Percentiles rank a stretch among this genome's conserved stretches.
Conservation (phyloP, 1,284 basidiomycete species). For the Pyrrhoderma lamaoense region DNA sequence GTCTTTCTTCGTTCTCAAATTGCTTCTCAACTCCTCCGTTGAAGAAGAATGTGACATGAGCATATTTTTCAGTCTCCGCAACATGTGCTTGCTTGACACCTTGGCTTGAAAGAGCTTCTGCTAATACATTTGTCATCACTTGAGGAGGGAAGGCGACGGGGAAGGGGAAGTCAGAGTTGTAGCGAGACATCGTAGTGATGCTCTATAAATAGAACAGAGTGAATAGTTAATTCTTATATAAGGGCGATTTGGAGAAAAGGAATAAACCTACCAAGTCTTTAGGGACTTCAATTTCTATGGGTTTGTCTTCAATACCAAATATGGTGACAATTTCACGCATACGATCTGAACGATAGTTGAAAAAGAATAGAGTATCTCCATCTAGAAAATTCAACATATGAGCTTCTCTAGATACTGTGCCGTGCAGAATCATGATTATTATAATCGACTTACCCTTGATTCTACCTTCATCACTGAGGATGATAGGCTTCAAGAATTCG, state of each 20-base stretch:
- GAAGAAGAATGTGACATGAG: constrained; percentile 95
- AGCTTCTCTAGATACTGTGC: constrained; percentile 18
- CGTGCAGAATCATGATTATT: constrained; percentile 2
- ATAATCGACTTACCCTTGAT: constrained; percentile 58
- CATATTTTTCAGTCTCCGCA: constrained; percentile 92
- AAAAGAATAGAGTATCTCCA: constrained; percentile 81
- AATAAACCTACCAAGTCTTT: constrained; percentile 59
- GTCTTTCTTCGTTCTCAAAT: constrained; percentile 74
- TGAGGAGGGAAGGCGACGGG: constrained; percentile 83
- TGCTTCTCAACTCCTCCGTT: constrained; percentile 92
- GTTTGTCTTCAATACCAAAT: constrained; percentile 74
- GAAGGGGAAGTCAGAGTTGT: constrained; percentile 86
- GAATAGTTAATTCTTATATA: constrained; percentile 6
- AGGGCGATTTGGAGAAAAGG: too few relatives aligned
- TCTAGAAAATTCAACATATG: constrained; percentile 29
- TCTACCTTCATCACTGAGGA: constrained; percentile 67
- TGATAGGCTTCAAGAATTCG: constrained; percentile 91
- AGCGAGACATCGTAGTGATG: constrained; percentile 90
- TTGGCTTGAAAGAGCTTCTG: constrained; percentile 78
- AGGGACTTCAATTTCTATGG: constrained; percentile 78
- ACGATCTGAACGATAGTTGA: constrained; percentile 93
- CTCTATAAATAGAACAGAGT: too few relatives aligned
- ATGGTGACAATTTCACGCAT: constrained; percentile 85
- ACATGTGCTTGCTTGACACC: constrained; percentile 80
- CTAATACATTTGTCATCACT: constrained; percentile 85